Base-by-base conservation (phyloP, 805 yeast species). In the Barnettozyma populi region DNA sequence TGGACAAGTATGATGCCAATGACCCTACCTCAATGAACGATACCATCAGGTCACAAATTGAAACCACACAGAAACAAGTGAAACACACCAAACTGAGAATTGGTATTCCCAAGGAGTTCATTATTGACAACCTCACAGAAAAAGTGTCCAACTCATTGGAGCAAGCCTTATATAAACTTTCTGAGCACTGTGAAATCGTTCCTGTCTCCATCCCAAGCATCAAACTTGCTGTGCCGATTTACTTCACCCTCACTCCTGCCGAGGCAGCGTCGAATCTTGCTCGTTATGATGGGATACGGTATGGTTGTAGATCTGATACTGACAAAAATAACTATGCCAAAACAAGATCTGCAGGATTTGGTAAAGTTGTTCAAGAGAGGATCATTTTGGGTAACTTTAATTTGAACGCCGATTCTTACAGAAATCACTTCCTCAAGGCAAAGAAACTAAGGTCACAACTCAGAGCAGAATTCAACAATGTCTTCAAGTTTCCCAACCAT, bases 211-310 rank as follows among this genome's bases (percentile, higher is more conserved):
- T 92, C 0, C 95, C 96, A 6, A 69, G 84, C 0, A 67, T 90
- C 9, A 75, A 75, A 49, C 67, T 73, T 46, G 75, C 90, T 23
- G 66, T 94, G 16, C 90, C 95, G 24, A 78, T 89, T 0, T 94
- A 94, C 65, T 92, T 86, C 62, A 86, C 96, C 0, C 57, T 95
- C 34, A 90, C 94, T 2, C 86, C 97, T 0, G 86, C 97, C 0
- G 99, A 94, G 60, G 98, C 97, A 0, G 83, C 95, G 1, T 92
- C 98, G 0, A 94, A 94, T 61, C 72, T 94, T 43, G 78, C 97
- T 1, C 72, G 97, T 29, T 94, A 76, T 60, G 99, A 94, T 65
- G 99, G 99, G 2, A 70, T 90, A 19, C 72, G 97, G 47, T 94
- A 84, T 61, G 98, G 98, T 0, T 65, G 60, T 47, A 70, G 86